Conservation (phyloP, 306 rosid species). For the Dalbergia cochinchinensis region DNA sequence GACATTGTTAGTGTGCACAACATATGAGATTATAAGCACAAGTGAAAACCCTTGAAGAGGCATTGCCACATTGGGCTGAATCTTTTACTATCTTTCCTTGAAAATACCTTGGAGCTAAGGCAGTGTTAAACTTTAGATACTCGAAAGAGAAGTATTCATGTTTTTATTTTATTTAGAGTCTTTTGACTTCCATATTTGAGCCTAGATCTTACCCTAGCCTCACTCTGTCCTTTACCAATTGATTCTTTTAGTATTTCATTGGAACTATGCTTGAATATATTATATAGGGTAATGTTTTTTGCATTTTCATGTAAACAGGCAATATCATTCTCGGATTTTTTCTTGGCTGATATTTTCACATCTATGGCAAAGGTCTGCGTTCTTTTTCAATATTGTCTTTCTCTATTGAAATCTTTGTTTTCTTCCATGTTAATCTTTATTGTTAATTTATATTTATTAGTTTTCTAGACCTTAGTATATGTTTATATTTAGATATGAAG, state of each 20-base stretch:
- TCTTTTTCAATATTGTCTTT: constrained; percentile 36
- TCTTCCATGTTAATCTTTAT: constrained; percentile 36
- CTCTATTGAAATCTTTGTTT: constrained; percentile 30
- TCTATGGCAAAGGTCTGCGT: constrained; percentile 91
- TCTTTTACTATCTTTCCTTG: constrained; percentile 36
- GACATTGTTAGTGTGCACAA: constrained; percentile 22
- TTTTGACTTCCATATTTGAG: constrained; percentile 18
- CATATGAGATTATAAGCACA: constrained; percentile 4
- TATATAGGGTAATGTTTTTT: constrained; percentile 40
- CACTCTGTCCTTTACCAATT: constrained; percentile 27
- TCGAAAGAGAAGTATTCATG: constrained; percentile 25
- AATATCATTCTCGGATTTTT: constrained; percentile 92
- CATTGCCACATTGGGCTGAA: constrained; percentile 31
- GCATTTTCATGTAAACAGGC: constrained; percentile 70
- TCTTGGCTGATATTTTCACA: constrained; percentile 95
- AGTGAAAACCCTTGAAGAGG: constrained; percentile 33
- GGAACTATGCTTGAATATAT: constrained; percentile 44
- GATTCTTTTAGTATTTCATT: constrained; percentile 28
- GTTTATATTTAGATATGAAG: constrained; percentile 14
- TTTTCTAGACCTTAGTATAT: constrained; percentile 26
- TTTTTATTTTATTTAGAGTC: constrained; percentile 7
- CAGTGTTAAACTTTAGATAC: constrained; percentile 24
- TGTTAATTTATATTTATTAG: constrained; percentile 23
- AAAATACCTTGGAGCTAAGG: constrained; percentile 26
- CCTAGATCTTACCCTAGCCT: constrained; percentile 15